Percentiles rank a stretch among this genome's conserved stretches.
phyloP scores from a whole-genome alignment of 192 early-diverging fungal genomes.

The Borealophlyctis nickersoniae region DNA sequence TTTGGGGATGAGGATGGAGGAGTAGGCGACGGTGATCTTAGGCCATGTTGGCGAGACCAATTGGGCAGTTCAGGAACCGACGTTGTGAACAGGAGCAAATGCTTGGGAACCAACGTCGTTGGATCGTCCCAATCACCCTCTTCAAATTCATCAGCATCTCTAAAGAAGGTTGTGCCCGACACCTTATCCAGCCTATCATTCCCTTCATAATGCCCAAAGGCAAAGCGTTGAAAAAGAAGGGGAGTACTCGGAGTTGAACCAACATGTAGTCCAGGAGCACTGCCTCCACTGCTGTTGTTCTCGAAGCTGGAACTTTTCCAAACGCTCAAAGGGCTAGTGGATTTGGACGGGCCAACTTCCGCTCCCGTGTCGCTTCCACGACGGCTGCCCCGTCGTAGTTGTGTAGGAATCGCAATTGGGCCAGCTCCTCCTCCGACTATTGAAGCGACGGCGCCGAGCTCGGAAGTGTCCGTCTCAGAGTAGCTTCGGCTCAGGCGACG shows the following conservation, averaged over 20 bases:
- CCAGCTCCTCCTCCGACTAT: background rate
- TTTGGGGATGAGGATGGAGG: background rate
- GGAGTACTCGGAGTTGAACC: conserved; percentile 3
- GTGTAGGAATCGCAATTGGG: background rate
- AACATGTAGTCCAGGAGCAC: conserved; percentile 10
- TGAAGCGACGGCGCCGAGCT: background rate
- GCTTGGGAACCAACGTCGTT: conserved; percentile 36
- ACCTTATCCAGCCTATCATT: background rate
- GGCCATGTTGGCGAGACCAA: conserved; percentile 22
- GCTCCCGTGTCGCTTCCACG: background rate
- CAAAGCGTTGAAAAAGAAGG: background rate
- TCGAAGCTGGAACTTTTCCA: conserved; percentile 6
- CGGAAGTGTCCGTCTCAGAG: conserved; percentile 23
- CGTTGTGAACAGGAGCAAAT: conserved; percentile 32
- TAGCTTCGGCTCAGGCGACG: conserved; percentile 25
- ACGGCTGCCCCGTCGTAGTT: conserved; percentile 15
- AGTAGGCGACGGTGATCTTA: background rate
- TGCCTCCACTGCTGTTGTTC: conserved; percentile 12
- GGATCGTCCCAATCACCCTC: conserved; percentile 27
- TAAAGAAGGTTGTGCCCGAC: conserved; percentile 9
- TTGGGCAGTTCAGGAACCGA: conserved; percentile 42
- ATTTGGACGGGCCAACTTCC: background rate
- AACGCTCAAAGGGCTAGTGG: background rate
- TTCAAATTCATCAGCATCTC: conserved; percentile 24
- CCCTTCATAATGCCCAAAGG: background rate